Conservation (phyloP, 2,329 filamentous ascomycete species). For the Daldinia sp. region DNA sequence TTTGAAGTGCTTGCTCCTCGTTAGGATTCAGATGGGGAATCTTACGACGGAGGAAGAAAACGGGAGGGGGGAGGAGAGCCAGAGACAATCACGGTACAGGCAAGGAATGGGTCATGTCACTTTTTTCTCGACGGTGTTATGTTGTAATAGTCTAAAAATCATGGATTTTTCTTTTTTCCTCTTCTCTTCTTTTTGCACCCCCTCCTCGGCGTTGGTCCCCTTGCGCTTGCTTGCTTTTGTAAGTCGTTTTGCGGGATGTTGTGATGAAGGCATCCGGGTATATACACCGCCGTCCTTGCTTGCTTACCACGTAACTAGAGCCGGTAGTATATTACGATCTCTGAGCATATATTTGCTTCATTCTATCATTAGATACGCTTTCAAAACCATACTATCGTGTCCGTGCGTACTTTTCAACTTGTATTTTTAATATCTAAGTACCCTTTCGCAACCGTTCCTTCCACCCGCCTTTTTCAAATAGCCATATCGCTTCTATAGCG, state of each 20-base stretch:
- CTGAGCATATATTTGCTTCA: background rate
- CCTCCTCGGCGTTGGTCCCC: slow-evolving; percentile 15
- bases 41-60: background rate
- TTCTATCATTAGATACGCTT: background rate
- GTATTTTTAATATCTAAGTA: slow-evolving; percentile 49
- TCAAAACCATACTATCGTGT: background rate
- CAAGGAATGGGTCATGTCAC: slow-evolving; percentile 36
- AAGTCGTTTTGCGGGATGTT: background rate
- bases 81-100: slow-evolving; percentile 8
- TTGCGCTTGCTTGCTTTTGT: slow-evolving; percentile 34
- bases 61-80: background rate
- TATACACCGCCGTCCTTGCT: background rate
- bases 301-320: background rate
- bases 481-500: slow-evolving; percentile 88
- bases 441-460: slow-evolving; percentile 66
- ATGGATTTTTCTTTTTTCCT: slow-evolving; percentile 40
- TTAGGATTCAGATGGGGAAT: slow-evolving; percentile 9
- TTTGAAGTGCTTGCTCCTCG: slow-evolving; percentile 2
- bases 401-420: background rate
- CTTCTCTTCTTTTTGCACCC: too few relatives aligned
- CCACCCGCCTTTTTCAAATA: slow-evolving; percentile 78
- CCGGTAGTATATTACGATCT: background rate
- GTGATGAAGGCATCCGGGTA: background rate
- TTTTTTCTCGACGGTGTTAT: slow-evolving; percentile 40
- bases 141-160: slow-evolving; percentile 43